A percentile compares a stretch with the other conserved stretches of the same genome.
phyloP scores from a whole-genome alignment of 169 alveolate genomes.

The Amoebophrya sp. region DNA sequence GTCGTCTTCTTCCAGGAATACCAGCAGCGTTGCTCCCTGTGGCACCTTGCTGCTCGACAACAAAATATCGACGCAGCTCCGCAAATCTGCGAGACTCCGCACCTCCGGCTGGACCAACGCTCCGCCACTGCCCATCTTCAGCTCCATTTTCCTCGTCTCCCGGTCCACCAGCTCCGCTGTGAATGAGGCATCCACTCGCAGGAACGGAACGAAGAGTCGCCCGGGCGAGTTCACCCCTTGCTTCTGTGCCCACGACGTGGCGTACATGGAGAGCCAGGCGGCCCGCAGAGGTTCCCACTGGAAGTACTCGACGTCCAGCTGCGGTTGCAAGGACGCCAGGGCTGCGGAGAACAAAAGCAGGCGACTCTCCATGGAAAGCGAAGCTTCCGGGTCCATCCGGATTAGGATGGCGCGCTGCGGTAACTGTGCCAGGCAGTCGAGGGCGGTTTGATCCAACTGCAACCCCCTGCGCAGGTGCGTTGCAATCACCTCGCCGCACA shows the following conservation, averaged over 20 bases:
- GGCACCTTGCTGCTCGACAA: not conserved
- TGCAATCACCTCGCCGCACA: not conserved
- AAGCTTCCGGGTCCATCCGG: not conserved
- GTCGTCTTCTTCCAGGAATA: not conserved
- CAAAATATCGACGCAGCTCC: not conserved
- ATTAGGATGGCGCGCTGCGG: not conserved
- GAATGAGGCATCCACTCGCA: not conserved
- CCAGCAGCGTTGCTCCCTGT: not conserved
- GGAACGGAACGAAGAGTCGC: not conserved
- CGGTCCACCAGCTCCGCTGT: no score
- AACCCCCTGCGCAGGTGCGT: not conserved
- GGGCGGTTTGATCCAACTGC: not conserved
- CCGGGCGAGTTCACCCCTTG: not conserved
- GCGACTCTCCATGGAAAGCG: not conserved
- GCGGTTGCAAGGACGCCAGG: not conserved
- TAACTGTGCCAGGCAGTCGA: not conserved
- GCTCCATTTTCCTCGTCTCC: no score
- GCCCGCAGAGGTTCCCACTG: not conserved
- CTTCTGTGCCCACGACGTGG: not conserved
- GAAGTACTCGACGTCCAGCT: not conserved
- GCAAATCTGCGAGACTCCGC: not conserved
- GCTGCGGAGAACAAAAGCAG: not conserved
- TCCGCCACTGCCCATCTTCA: not conserved
- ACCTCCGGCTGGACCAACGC: not conserved
- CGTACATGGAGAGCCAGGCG: not conserved